Base-by-base conservation (phyloP, 345 rosid genomes). In the Rhodomyrtus tomentosa region DNA sequence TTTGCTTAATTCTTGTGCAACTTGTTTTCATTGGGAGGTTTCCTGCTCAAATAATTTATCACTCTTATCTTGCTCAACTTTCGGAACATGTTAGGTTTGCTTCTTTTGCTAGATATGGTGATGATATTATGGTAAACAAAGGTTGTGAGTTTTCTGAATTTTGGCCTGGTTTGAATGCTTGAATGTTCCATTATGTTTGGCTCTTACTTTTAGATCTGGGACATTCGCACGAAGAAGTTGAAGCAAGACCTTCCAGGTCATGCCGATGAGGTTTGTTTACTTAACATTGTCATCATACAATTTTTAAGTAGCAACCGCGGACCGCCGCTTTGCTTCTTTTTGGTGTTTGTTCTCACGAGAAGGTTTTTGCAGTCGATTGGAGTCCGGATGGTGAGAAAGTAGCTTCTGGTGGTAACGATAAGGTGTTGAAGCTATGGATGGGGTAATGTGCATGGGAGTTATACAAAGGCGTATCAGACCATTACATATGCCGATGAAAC, bases 341-440 rank as follows among this genome's bases (percentile, higher is more conserved):
- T 36, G 5, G 76, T 20, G 8, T 20, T 3, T 16, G 1, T 32
- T 68, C 76, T 68, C 81, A 20, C 13, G 20, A 22, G 24, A 80
- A 96, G 98, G 98, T 95, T 84, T 96, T 87, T 81, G 96, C 98
- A 3, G 98, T 97, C 87, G 98, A 97, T 86, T 97, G 98, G 99
- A 97, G 99, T 91, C 99, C 99, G 12, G 98, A 95, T 86, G 99
- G 98, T 29, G 98, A 97, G 94, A 95, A 97, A 91, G 99, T 97
- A 50, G 98, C 94, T 36, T 97, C 98, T 15, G 98, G 98, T 76
- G 99, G 99, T 59, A 95, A 92, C 85, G 98, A 97, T 81, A 89
- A 89, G 92, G 98, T 94, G 38, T 87, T 97, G 93, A 95, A 97
- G 91, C 89, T 95, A 72, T 95, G 98, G 99, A 94, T 95, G 94